Evolutionary conservation across 2,329 filamentous ascomycete species (phyloP).

Genomic region (Aspergillus niger): DNA sequence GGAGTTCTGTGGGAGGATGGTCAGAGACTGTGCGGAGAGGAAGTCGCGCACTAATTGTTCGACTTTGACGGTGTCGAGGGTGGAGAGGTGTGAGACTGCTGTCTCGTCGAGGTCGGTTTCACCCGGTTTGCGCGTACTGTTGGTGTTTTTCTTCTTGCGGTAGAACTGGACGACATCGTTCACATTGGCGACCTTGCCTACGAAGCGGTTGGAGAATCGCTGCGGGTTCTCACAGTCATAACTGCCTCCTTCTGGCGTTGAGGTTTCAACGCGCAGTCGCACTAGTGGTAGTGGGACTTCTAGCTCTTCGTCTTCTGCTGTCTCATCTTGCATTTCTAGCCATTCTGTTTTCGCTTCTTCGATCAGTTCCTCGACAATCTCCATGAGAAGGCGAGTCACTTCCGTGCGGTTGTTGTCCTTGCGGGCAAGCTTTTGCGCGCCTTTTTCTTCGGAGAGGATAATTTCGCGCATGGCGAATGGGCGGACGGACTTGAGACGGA

Average conservation of each 20-base stretch:
- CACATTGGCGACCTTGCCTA: conserved; percentile 86
- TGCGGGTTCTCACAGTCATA: conserved; percentile 96
- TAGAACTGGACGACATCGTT: conserved; percentile 94
- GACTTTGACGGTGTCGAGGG: conserved; percentile 77
- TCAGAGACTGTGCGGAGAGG: conserved; percentile 81
- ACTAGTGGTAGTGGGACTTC: conserved; percentile 79
- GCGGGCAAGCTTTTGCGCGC: conserved; percentile 75
- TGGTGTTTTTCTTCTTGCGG: conserved; percentile 71
- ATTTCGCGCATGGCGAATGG: conserved; percentile 89
- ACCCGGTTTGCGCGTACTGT: conserved; percentile 51
- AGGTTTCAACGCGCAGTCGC: conserved; percentile 86
- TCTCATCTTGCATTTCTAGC: conserved; percentile 72
- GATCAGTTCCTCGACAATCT: conserved; percentile 83
- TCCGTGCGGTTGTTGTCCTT: conserved; percentile 81
- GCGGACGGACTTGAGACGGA: conserved; percentile 82
- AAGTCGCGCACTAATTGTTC: conserved; percentile 88
- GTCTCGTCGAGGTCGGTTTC: conserved; percentile 62
- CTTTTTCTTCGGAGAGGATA: conserved; percentile 70
- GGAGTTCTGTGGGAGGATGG: conserved; percentile 86
- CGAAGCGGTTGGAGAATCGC: conserved; percentile 89
- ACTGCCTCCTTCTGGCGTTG: conserved; percentile 76
- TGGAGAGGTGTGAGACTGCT: conserved; percentile 60
- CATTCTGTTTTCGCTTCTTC: conserved; percentile 79
- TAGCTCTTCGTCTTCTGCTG: conserved; percentile 57
- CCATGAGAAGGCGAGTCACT: conserved; percentile 74